These are phyloP conservation scores for Penicillium riverlandense DNA, from an alignment of 495 filamentous ascomycete species.

Conservation along the genomic window DNA sequence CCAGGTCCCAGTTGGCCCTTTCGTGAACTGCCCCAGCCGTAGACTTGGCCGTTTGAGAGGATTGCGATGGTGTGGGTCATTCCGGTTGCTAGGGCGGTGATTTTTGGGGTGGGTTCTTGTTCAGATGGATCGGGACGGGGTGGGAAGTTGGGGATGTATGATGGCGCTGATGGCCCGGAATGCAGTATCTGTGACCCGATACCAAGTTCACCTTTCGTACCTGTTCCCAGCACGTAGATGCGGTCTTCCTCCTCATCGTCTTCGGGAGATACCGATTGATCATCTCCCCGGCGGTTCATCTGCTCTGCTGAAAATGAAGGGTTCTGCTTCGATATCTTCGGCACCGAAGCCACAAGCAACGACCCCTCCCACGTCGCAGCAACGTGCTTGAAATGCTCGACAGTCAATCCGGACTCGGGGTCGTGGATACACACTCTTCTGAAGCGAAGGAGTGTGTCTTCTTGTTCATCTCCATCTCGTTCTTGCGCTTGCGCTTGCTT, in stretches of 20 bases:
- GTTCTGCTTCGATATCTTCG: conserved; percentile 4
- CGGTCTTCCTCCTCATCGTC: conserved; percentile 9
- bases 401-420: not conserved
- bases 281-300: too few relatives aligned
- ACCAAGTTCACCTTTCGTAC: conserved; percentile 66
- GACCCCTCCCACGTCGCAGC: conserved; percentile 76
- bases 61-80: conserved; percentile 72
- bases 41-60: conserved; percentile 66
- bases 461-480: not conserved
- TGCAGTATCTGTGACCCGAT: conserved; percentile 33
- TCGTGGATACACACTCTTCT: conserved; percentile 17
- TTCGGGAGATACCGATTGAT: too few relatives aligned
- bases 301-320: too few relatives aligned
- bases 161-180: not conserved
- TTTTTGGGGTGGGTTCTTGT: not conserved
- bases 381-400: conserved; percentile 23
- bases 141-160: conserved; percentile 53
- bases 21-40: conserved; percentile 79
- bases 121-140: conserved; percentile 28
- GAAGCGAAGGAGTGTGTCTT: conserved; percentile 15
- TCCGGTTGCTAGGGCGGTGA: conserved; percentile 59
- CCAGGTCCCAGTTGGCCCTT: conserved; percentile 73
- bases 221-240: conserved; percentile 58
- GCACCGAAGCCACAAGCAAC: conserved; percentile 39
- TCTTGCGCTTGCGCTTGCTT: not conserved